Evolutionary conservation across 1,139 yeast species (phyloP), one percentile per base, ranked within the genome.

Genomic region (Insectozyma bohioensis): DNA sequence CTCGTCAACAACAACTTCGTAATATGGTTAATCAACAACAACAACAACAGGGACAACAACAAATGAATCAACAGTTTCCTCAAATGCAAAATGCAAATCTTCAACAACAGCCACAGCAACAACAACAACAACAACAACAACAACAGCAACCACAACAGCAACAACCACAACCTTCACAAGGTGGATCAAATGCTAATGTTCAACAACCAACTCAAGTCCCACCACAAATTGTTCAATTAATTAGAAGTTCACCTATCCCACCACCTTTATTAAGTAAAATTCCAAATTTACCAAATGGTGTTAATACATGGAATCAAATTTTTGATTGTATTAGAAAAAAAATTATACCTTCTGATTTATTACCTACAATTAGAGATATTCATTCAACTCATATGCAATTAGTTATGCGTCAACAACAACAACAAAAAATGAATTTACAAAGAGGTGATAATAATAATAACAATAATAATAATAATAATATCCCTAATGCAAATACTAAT

Each of bases 301-400:
- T 81, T 24, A 80, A 75, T 43, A 85, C 95, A 4, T 87, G 95
- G 95, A 75, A 78, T 26, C 90, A 83, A 53, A 78, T 88, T 17
- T 80, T 84, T 52, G 86, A 83, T 34, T 72, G 84, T 45, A 69
- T 84, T 33, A 75, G 73, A 39, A 74, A 76, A 43, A 79, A 75
- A 36, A 64, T 75, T 33, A 61, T 84, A 19, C 76, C 84, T 1
- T 69, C 70, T 4, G 67, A 75, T 13, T 71, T 73, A 14, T 58
- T 80, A 59, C 72, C 74, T 5, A 56, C 72, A 21, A 74, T 83
- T 36, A 77, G 75, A 48, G 81, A 77, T 36, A 77, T 80, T 6
- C 83, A 82, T 49, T 65, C 69, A 26, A 65, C 80, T 28, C 88
- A 83, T 54, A 57, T 55, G 39, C 61, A 56, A 45, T 40, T 63